Percentiles rank a stretch among this genome's conserved stretches.
Evolutionary conservation across 228 moss, liverwort and hornwort genomes (phyloP).

Genomic region (Sphagnum magellanicum): DNA sequence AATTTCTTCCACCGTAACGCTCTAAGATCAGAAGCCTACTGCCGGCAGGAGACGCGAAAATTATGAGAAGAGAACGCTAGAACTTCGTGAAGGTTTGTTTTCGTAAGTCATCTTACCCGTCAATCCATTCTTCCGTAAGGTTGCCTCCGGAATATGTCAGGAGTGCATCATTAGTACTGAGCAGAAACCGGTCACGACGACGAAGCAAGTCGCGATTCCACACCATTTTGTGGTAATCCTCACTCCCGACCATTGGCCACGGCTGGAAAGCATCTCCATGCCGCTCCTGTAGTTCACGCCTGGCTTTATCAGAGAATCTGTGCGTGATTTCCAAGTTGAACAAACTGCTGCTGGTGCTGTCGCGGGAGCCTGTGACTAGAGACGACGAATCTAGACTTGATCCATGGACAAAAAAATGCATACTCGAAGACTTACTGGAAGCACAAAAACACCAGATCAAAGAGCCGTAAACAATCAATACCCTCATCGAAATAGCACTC

Average conservation of each 20-base stretch:
- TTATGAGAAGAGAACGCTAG: not conserved
- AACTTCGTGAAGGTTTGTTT: not conserved
- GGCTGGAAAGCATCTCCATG: conserved; percentile 23
- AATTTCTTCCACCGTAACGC: no score
- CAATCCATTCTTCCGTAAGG: conserved; percentile 16
- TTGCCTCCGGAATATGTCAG: conserved; percentile 28
- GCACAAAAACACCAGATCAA: no score
- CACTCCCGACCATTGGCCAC: conserved; percentile 26
- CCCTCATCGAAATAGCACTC: no score
- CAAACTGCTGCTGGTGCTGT: not conserved
- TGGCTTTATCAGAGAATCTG: conserved; percentile 40
- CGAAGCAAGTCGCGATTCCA: conserved; percentile 29
- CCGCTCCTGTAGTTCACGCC: conserved; percentile 24
- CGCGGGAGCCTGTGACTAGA: no score
- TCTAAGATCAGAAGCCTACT: no score
- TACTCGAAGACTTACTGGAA: no score
- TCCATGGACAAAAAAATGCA: no score
- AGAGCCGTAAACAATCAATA: no score
- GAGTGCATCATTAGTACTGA: not conserved
- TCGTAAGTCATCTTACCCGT: conserved; percentile 20
- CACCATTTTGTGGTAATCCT: conserved; percentile 23
- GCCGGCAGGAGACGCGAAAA: not conserved
- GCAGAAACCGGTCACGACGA: conserved; percentile 16
- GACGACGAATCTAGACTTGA: no score
- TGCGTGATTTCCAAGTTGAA: conserved; percentile 41